These are phyloP conservation scores for Omphalea diandra DNA, from an alignment of 441 rosid genomes.

Conservation along the genomic window DNA sequence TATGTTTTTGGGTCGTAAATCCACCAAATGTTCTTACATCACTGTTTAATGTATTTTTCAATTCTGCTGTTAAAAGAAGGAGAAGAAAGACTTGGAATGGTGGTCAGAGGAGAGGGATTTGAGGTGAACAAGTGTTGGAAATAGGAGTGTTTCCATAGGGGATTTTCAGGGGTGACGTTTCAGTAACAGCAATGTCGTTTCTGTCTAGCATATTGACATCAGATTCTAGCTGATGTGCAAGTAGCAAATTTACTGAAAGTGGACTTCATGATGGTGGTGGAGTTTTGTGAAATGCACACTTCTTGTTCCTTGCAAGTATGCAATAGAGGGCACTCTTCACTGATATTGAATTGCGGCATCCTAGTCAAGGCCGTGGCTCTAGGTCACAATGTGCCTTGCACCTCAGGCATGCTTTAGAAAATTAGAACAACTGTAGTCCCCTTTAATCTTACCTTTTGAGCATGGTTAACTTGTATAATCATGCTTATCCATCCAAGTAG, in stretches of 20 bases:
- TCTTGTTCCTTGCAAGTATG: background rate
- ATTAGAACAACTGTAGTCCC: too few relatives aligned
- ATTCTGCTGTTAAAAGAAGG: too few relatives aligned
- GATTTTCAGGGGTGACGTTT: background rate
- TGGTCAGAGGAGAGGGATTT: too few relatives aligned
- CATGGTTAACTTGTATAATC: background rate
- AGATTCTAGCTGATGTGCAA: background rate
- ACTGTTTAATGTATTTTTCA: too few relatives aligned
- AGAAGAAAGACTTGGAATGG: too few relatives aligned
- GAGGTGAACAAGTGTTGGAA: too few relatives aligned
- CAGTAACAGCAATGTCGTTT: background rate
- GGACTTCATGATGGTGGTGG: background rate
- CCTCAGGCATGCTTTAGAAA: background rate
- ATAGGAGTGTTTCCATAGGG: too few relatives aligned
- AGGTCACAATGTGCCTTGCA: background rate
- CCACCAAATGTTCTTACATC: too few relatives aligned
- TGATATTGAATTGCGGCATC: background rate
- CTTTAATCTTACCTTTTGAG: background rate
- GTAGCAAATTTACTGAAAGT: background rate
- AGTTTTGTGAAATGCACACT: background rate
- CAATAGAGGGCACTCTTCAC: background rate
- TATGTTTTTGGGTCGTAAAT: too few relatives aligned
- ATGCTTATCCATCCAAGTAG: background rate
- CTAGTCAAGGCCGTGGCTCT: background rate
- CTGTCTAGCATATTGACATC: background rate